Evolutionary conservation across 2,329 filamentous ascomycete species (phyloP), one percentile per base, ranked within the genome.

Genomic region (Aschersonia sp.): DNA sequence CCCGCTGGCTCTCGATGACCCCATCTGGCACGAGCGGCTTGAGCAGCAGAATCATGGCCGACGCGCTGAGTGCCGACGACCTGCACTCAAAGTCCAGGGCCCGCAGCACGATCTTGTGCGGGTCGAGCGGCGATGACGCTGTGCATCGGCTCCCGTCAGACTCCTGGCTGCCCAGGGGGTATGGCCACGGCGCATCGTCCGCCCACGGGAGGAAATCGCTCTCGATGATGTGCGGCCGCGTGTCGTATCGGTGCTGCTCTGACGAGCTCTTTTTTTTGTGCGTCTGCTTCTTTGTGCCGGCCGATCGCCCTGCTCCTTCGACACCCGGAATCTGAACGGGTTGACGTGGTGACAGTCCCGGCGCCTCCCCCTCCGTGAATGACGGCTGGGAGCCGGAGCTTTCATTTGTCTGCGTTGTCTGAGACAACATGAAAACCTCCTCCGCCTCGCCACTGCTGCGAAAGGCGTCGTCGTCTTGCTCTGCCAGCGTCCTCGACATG

Each of bases 171-270:
- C 52, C 55, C 6, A 64, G 50, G 0, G 71, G 69, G 50, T 76
- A 68, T 0, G 77, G 72, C 48, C 78, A 81, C 0, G 68, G 60
- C 1, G 74, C 72, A 50, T 82, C 79, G 22, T 72, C 64, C 0
- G 68, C 62, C 76, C 78, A 80, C 0, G 73, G 72, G 5, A 81
- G 64, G 51, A 75, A 82, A 55, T 82, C 79, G 1, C 66, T 70
- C 43, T 80, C 76, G 11, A 75, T 69, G 5, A 78, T 66, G 44
- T 63, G 61, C 9, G 64, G 63, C 5, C 66, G 63, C 7, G 58
- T 57, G 32, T 70, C 62, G 40, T 42, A n/a, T n/a, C 40, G 10
- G 35, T 37, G 12, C 35, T 37, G 35, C 35, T 8, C 35, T 6
- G 58, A 58, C 6, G 51, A 50, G 0, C 50, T 14, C 29, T 45